Conservation (phyloP, 2,329 filamentous ascomycete species). For the Parasarocladium wereldwijsianum region DNA sequence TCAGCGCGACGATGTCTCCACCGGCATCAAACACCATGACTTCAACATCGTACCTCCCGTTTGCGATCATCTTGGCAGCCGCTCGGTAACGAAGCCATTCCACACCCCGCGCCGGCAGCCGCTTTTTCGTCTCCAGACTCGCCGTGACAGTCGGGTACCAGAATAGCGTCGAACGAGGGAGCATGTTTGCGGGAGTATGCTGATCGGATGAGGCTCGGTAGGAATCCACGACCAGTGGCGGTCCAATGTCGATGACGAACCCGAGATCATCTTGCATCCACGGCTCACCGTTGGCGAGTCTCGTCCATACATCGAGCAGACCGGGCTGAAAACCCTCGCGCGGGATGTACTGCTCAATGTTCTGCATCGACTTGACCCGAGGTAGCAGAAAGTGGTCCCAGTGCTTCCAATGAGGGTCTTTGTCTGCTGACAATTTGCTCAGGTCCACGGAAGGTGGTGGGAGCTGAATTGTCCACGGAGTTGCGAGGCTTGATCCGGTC, state of each 20-base stretch:
- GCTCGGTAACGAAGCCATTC: constrained; percentile 59
- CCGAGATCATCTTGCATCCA: constrained; percentile 52
- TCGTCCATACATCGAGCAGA: constrained; percentile 37
- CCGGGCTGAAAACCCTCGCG: constrained; percentile 6
- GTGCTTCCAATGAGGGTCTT: constrained; percentile 18
- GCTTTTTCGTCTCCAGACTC: constrained; percentile 65
- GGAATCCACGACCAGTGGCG: constrained; percentile 48
- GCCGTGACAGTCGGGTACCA: constrained; percentile 69
- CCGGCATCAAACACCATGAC: constrained; percentile 44
- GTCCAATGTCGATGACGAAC: constrained; percentile 50
- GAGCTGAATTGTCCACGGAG: constrained; percentile 11
- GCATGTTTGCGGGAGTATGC: constrained; percentile 8
- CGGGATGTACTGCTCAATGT: constrained; percentile 17
- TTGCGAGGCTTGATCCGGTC: constrained; percentile 15
- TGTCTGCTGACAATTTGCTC: constrained; percentile 8
- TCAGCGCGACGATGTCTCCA: constrained; percentile 16
- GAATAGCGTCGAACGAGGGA: constrained; percentile 21
- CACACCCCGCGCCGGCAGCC: constrained; percentile 49
- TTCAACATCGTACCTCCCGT: constrained; percentile 64
- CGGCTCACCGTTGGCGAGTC: constrained; percentile 39
- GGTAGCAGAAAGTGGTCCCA: constrained; percentile 11
- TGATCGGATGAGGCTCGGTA: constrained; percentile 16
- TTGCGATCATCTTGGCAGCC: constrained; percentile 49
- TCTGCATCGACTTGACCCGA: constrained; percentile 6
- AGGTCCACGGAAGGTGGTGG: constrained; percentile 13